Evolutionary conservation across 176 grass and related monocot species (phyloP).

Genomic region (Juncus effusus): DNA sequence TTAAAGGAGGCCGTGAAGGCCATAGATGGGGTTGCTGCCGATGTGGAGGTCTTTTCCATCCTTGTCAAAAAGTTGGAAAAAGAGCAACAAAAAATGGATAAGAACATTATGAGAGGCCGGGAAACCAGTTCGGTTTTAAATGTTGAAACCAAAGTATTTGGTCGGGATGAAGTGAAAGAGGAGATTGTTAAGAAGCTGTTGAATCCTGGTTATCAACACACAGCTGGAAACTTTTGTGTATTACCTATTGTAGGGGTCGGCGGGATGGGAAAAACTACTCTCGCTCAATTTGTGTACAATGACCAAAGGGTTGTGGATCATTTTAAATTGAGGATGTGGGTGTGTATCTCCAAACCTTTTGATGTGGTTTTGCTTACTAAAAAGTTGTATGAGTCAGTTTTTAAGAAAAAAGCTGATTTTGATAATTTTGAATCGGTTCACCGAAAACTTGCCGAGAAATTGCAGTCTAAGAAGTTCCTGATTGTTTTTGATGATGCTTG

Average conservation of each 20-base stretch:
- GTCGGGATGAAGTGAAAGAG: conserved; percentile 20
- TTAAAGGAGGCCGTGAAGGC: conserved; percentile 22
- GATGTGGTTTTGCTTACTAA: conserved; percentile 14
- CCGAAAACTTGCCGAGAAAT: neutral
- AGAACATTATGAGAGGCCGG: neutral
- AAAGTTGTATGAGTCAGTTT: conserved; percentile 25
- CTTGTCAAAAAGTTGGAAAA: neutral
- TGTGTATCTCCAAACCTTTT: conserved; percentile 25
- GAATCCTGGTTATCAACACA: neutral
- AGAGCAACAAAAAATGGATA: neutral
- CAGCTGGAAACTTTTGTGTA: neutral
- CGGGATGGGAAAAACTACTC: conserved; percentile 38
- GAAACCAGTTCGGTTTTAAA: conserved; percentile 14
- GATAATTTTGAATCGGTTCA: conserved; percentile 21
- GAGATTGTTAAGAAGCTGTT: conserved; percentile 9
- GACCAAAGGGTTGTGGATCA: conserved; percentile 18
- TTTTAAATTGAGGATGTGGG: conserved; percentile 35
- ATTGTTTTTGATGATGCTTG: conserved; percentile 44
- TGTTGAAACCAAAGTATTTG: neutral
- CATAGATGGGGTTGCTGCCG: conserved; percentile 4
- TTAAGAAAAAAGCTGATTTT: neutral
- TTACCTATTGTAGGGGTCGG: conserved; percentile 21
- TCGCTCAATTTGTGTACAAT: conserved; percentile 31
- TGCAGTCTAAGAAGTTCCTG: conserved; percentile 19
- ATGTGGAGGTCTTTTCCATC: neutral